These are phyloP conservation scores for Mycena vitilis DNA, from an alignment of 768 basidiomycete species.

Conservation along the genomic window DNA sequence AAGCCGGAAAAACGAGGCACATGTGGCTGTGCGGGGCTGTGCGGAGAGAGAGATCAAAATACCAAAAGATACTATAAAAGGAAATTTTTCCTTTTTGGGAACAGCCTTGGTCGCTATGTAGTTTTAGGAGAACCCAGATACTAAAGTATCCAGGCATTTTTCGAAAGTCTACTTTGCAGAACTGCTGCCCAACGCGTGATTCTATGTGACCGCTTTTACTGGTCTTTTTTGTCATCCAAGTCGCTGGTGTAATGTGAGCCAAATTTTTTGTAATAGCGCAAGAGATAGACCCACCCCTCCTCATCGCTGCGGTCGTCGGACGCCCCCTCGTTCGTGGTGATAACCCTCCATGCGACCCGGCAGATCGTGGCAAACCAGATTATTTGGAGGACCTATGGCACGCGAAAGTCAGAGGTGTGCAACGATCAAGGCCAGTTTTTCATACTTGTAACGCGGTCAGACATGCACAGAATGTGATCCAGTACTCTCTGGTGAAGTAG, in stretches of 20 bases:
- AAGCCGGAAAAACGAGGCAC: too few relatives aligned
- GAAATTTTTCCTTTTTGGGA: too few relatives aligned
- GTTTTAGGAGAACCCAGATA: too few relatives aligned
- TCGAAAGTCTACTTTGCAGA: constrained; percentile 13
- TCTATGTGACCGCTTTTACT: constrained; percentile 8
- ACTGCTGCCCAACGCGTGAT: constrained; percentile 3
- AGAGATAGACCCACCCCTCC: constrained; percentile 60
- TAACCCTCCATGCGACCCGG: constrained; percentile 83
- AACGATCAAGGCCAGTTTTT: constrained; percentile 8
- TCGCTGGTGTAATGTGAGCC: constrained; percentile 29
- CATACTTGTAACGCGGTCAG: constrained; percentile 74
- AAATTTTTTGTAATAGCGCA: neutral
- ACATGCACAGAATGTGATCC: constrained; percentile 62
- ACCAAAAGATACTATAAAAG: too few relatives aligned
- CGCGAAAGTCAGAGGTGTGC: constrained; percentile 26
- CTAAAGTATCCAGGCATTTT: neutral
- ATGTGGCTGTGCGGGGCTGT: too few relatives aligned
- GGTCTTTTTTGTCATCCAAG: constrained; percentile 45
- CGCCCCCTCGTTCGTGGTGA: constrained; percentile 77
- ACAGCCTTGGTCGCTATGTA: too few relatives aligned
- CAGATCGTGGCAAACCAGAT: constrained; percentile 92
- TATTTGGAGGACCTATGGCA: constrained; percentile 70
- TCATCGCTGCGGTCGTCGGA: constrained; percentile 91
- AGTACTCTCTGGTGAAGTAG: constrained; percentile 62
- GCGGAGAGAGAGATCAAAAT: too few relatives aligned